These are phyloP conservation scores for Fraxinus sp. DNA, from an alignment of 305 asterid genomes.

Conservation along the genomic window DNA sequence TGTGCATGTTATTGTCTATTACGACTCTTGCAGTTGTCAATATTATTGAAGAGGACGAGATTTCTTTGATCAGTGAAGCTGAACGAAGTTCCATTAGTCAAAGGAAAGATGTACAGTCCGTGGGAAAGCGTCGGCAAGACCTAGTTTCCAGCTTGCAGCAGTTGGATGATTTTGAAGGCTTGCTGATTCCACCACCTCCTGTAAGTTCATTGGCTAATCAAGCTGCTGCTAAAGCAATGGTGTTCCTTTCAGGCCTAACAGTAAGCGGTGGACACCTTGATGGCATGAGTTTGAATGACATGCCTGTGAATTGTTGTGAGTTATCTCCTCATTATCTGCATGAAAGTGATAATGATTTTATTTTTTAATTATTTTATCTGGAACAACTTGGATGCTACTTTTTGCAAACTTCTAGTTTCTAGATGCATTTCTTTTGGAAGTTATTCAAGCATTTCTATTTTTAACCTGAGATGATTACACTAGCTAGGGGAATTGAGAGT, in stretches of 20 bases:
- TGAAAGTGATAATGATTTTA: slow-evolving; percentile 8
- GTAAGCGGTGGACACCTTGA: slow-evolving; percentile 79
- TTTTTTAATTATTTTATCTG: slow-evolving; percentile 11
- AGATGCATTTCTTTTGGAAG: slow-evolving; percentile 14
- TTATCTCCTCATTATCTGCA: slow-evolving; percentile 27
- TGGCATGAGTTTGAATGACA: slow-evolving; percentile 76
- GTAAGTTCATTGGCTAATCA: slow-evolving; percentile 85
- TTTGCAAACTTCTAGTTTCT: not conserved
- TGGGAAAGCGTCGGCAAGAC: slow-evolving; percentile 67
- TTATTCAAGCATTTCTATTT: not conserved
- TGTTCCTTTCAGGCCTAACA: slow-evolving; percentile 77
- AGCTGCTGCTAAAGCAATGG: slow-evolving; percentile 92
- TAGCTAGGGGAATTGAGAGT: slow-evolving; percentile 17
- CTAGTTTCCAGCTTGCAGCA: slow-evolving; percentile 76
- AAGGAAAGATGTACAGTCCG: slow-evolving; percentile 47
- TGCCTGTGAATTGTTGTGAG: slow-evolving; percentile 83
- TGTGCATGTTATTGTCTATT: slow-evolving; percentile 83
- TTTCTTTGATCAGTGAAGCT: slow-evolving; percentile 37
- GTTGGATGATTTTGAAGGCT: slow-evolving; percentile 79
- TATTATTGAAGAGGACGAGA: slow-evolving; percentile 82
- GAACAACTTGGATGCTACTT: slow-evolving; percentile 21
- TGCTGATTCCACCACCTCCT: slow-evolving; percentile 79
- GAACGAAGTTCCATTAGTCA: slow-evolving; percentile 40
- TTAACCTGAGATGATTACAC: slow-evolving; percentile 2
- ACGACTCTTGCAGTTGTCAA: slow-evolving; percentile 72